Evolutionary conservation across 768 basidiomycete species (phyloP), one percentile per base, ranked within the genome.

Genomic region (Leccinum arenicola): DNA sequence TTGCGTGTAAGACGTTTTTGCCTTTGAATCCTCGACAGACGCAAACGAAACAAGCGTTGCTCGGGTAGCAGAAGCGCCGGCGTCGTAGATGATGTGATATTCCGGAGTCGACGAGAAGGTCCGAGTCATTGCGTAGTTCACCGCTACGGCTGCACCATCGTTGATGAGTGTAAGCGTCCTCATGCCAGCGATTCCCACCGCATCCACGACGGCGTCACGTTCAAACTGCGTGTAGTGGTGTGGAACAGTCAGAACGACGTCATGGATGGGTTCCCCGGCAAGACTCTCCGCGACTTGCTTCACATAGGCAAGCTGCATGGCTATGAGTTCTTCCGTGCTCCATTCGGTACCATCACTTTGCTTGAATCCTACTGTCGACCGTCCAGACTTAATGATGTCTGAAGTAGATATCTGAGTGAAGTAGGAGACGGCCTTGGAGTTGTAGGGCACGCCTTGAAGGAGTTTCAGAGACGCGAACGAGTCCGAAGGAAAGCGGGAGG

Each of bases 51-150:
- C 90, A 27, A 95, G 75, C 0, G 92, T 93, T 1, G 93, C 91
- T 29, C 85, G 80, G 45, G 88, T 87, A 4, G 89, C 81, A 1
- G 87, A 88, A 6, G 96, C 92, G 47, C 97, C 97, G 1, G 94
- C 92, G 66, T 98, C 97, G 74, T 91, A 99, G 59, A 99, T 87
- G 64, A 99, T 74, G 70, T 98, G 95, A 71, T 88, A 84, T 68
- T 95, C 89, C 0, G 86, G 85, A 2, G 76, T 76, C 0, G 88
- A 77, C 3, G 73, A 62, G 78, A 98, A 98, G 2, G 85, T 80
- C 51, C 96, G 85, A 2, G 95, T 94, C 94, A 98, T 97, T 47
- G 97, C 97, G 69, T 92, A 99, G 77, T 99, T 99, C 65, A 98
- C 82, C 14, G 94, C 97, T n/a, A 95, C 89, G 2, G 95, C 93